A percentile compares a stretch with the other conserved stretches of the same genome.
Evolutionary conservation across 1,284 basidiomycete species (phyloP).

Genomic region (Marasmius fiardii): DNA sequence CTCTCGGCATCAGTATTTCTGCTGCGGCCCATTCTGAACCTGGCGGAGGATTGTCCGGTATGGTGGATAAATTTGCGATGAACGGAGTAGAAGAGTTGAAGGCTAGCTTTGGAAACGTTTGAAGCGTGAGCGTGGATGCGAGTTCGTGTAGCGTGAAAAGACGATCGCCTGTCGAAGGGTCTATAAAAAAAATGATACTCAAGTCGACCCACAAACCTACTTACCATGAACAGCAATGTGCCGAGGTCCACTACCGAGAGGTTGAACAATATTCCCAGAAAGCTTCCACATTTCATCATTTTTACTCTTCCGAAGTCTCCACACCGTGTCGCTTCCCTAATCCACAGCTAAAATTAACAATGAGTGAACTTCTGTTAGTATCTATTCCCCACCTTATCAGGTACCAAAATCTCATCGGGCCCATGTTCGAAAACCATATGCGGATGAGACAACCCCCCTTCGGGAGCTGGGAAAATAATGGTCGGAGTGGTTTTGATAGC

Average conservation of each 20-base stretch:
- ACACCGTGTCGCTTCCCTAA: slow-evolving; percentile 64
- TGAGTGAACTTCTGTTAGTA: not conserved
- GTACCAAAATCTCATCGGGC: slow-evolving; percentile 54
- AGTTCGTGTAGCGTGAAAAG: slow-evolving; percentile 66
- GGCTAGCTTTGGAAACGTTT: slow-evolving; percentile 44
- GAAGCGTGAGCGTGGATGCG: slow-evolving; percentile 61
- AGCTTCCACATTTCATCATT: slow-evolving; percentile 45
- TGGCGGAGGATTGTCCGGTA: slow-evolving; percentile 37
- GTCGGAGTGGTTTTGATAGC: slow-evolving; percentile 30
- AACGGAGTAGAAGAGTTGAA: slow-evolving; percentile 47
- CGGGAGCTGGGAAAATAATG: slow-evolving; percentile 50
- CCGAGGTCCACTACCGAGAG: slow-evolving; percentile 61
- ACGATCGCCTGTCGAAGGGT: slow-evolving; percentile 42
- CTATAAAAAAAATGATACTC: too few relatives aligned
- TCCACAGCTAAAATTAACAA: not conserved
- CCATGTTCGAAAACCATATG: slow-evolving; percentile 58
- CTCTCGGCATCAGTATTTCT: slow-evolving; percentile 50
- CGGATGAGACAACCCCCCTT: slow-evolving; percentile 48
- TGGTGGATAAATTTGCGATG: slow-evolving; percentile 51
- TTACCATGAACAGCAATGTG: slow-evolving; percentile 56
- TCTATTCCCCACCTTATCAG: slow-evolving; percentile 51
- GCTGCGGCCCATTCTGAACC: slow-evolving; percentile 44
- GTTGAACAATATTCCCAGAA: slow-evolving; percentile 61
- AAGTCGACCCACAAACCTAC: too few relatives aligned
- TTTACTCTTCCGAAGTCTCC: slow-evolving; percentile 43